Base-by-base conservation (phyloP, 371 early-diverging fungal genomes). In the Rhizopus delemar region DNA sequence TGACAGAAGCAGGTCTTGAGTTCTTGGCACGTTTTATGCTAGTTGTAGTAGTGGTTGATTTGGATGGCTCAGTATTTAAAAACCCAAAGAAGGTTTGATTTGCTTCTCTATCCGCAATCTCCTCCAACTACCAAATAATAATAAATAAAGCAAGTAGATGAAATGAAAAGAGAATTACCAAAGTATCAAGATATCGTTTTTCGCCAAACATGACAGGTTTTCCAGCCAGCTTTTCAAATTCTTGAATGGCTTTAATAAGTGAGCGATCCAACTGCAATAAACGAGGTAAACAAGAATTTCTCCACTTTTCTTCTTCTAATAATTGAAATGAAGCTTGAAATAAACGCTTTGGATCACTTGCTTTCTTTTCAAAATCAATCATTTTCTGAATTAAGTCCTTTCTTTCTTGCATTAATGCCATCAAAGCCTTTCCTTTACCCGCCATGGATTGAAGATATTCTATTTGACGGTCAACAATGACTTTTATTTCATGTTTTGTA, bases 281-380 rank as follows among this genome's bases (percentile, higher is more conserved):
- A 4, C 86, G 90, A 28, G 95, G 94, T 59, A 83, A 88, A 39
- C 93, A 92, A 3, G 85, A 85, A 53, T 91, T 92, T 34, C 97
- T 73, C 80, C 91, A 95, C 65, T 88, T 87, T 55, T 94, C 95
- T 70, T 96, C 95, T 66, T 91, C 91, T 28, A 86, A 59, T 32
- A 96, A 73, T 62, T 88, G 91, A 66, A 95, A 92, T 0, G 92
- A 91, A 8, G 87, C 80, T 57, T 85, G 84, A 60, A 92, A 92
- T 12, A 96, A 73, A 29, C 97, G 77, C 49, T 79, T 77, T 3
- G 95, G 95, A 63, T 96, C 94, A 1, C 88, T 88, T 2, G 97
- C 97, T 0, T 82, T 82, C 57, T 86, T 85, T 69, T 96, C 96
- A 78, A 96, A 95, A 9, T 88, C 87, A 50, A 84, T 80, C 91